Percentiles rank a stretch among this genome's conserved stretches.
Evolutionary conservation across 208 protist species (phyloP).

Genomic region (Strigomonas galati): DNA sequence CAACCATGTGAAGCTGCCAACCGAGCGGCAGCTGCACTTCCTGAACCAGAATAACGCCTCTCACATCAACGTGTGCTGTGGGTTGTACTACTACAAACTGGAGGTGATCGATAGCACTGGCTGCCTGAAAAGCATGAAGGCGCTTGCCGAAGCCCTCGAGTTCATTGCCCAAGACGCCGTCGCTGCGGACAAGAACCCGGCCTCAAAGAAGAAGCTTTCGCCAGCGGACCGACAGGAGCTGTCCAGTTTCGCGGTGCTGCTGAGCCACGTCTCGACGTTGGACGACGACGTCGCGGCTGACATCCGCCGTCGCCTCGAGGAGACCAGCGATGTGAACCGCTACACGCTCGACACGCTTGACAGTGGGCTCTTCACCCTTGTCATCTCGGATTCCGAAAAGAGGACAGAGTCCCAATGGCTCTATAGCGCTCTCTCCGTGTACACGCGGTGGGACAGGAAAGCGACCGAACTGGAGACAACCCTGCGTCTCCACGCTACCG

Average conservation of each 20-base stretch:
- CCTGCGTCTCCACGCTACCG: conserved; percentile 2
- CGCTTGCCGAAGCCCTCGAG: conserved; percentile 25
- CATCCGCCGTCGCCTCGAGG: conserved; percentile 58
- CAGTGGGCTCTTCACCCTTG: conserved; percentile 58
- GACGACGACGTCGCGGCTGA: conserved; percentile 37
- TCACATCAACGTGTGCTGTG: conserved; percentile 79
- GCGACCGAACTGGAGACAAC: conserved; percentile 11
- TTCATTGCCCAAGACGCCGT: conserved; percentile 16
- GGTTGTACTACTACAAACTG: conserved; percentile 65
- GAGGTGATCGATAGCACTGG: conserved; percentile 43
- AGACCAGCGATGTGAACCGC: conserved; percentile 54
- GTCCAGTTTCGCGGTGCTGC: conserved; percentile 34
- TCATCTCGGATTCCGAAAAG: conserved; percentile 26
- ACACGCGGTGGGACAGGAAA: conserved; percentile 21
- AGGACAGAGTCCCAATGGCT: conserved; percentile 45
- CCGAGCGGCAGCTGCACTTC: not conserved
- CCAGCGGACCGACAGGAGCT: conserved; percentile 39
- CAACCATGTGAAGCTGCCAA: not conserved
- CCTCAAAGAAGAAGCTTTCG: conserved; percentile 10
- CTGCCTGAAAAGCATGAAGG: conserved; percentile 13
- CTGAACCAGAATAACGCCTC: not conserved
- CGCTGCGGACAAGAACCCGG: not conserved
- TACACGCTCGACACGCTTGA: conserved; percentile 53
- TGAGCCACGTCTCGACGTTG: conserved; percentile 43
- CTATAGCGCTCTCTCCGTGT: conserved; percentile 50